Conservation (phyloP, 331 rosid species). For the Saraca asoca region DNA sequence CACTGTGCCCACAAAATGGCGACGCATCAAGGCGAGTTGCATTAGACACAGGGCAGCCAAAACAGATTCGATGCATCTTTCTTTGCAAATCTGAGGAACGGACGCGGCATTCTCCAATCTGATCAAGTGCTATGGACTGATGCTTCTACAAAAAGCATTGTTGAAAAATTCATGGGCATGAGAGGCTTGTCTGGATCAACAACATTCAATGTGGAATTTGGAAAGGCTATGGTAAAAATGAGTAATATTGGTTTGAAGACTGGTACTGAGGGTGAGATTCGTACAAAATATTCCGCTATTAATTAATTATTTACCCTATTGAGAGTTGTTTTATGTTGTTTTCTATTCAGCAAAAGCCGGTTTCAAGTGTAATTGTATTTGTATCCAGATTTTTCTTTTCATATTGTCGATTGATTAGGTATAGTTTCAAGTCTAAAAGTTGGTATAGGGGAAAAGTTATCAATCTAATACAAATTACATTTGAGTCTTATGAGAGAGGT, state of each 20-base stretch:
- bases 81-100: slow-evolving; percentile 52
- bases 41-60: slow-evolving; percentile 54
- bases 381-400: too few species aligned
- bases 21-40: slow-evolving; percentile 49
- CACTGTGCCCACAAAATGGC: slow-evolving; percentile 62
- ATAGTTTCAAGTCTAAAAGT: too few species aligned
- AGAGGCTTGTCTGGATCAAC: too few species aligned
- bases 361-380: too few species aligned
- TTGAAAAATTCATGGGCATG: slow-evolving; percentile 56
- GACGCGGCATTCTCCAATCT: slow-evolving; percentile 66
- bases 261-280: slow-evolving; percentile 59
- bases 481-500: too few species aligned
- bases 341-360: too few species aligned
- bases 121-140: slow-evolving; percentile 74
- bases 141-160: slow-evolving; percentile 51
- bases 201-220: slow-evolving; percentile 58
- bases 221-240: slow-evolving; percentile 76
- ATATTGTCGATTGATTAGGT: too few species aligned
- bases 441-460: too few species aligned
- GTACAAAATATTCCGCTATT: slow-evolving; percentile 57
- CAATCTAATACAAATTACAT: too few species aligned
- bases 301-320: too few species aligned
- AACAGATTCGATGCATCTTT: slow-evolving; percentile 48
- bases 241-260: slow-evolving; percentile 64
- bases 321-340: too few species aligned